These are phyloP conservation scores for Citrus hindsii DNA, from an alignment of 345 rosid genomes.

Conservation along the genomic window DNA sequence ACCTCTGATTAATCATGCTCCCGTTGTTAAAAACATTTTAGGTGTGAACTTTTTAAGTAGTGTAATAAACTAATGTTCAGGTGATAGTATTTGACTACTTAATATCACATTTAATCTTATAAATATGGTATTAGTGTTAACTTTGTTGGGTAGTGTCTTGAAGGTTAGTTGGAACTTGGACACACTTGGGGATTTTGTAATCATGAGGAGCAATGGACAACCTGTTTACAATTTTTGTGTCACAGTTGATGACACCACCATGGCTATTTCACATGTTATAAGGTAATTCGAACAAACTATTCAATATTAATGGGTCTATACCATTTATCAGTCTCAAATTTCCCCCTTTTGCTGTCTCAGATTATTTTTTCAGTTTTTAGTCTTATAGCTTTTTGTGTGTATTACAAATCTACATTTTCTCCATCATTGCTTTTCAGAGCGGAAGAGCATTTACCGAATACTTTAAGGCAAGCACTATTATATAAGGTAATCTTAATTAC, in stretches of 20 bases:
- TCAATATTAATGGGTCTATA: background rate
- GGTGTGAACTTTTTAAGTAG: too few species aligned
- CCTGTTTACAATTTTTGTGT: conserved; percentile 97
- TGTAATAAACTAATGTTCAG: background rate
- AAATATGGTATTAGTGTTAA: conserved; percentile 28
- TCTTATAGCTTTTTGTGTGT: background rate
- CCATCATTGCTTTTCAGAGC: conserved; percentile 49
- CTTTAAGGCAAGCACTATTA: conserved; percentile 87
- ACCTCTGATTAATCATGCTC: background rate
- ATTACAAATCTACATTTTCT: conserved; percentile 12
- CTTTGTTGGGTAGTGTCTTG: conserved; percentile 57
- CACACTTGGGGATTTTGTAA: conserved; percentile 94
- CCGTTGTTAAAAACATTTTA: background rate
- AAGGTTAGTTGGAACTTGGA: conserved; percentile 93
- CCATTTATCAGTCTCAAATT: background rate
- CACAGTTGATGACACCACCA: conserved; percentile 92
- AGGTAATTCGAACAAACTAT: conserved; percentile 43
- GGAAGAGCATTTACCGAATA: conserved; percentile 94
- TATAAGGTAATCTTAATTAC: conserved; percentile 54
- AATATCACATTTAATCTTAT: background rate
- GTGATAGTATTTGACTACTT: background rate
- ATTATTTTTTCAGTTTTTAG: background rate
- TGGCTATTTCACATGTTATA: conserved; percentile 95
- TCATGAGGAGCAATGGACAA: conserved; percentile 93
- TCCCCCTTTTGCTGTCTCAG: background rate